Base-by-base conservation (phyloP, 805 yeast genomes). In the Candida nonsorbophila region DNA sequence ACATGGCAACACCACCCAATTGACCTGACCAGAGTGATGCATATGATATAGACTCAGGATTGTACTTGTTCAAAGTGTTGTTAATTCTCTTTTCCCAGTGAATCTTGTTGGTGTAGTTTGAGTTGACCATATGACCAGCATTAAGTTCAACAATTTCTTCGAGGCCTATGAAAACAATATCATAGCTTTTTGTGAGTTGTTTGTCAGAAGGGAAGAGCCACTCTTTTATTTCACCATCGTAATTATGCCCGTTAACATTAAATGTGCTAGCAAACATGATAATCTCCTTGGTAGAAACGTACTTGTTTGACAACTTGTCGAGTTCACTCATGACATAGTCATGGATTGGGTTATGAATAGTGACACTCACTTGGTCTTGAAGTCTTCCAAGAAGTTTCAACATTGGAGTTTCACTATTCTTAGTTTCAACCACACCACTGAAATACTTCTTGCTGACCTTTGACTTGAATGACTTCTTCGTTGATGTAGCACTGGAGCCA, bases 61-160 rank as follows among this genome's bases (percentile, higher is more conserved):
- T 57, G 16, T 46, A 15, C 10, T 41, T 51, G 41, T 47, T 72
- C 69, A 46, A 77, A 41, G 29, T 69, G 48, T 26, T 51, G 53
- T 74, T 58, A 26, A 86, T 58, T 41, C 75, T 74, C 37, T 62
- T 58, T 42, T 84, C 88, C 92, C 92, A 82, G 37, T 63, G 68
- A 9, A 58, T 52, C 33, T 76, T 67, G 20, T 77, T 73, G 15
- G 64, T 62, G 1, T 77, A 74, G 46, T 92, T 94, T 1, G 84
- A 76, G 22, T 81, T 76, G 33, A 87, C 69, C 77, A 86, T 85
- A 47, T 84, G 83, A 9, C 90, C 85, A 0, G 92, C 81, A 2
- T 79, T 74, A 24, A 92, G 61, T 46, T 88, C 97, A 8, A 51
- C 60, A 19, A 88, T 79, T 46, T 92, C 98, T 53, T 92, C 95